phyloP scores from a whole-genome alignment of 805 yeast genomes.

The Komagataella pastoris region DNA sequence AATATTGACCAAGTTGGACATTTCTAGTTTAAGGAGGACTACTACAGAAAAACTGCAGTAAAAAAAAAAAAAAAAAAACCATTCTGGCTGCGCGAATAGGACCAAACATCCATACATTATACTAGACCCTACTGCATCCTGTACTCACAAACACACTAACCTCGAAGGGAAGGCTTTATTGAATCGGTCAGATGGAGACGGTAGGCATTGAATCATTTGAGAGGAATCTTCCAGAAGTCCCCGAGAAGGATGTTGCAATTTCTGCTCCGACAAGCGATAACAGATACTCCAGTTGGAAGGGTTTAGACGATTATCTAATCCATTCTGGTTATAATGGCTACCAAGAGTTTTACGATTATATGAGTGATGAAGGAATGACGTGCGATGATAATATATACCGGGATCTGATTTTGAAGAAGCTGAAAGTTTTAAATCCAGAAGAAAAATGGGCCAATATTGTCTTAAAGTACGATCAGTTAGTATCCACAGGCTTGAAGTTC shows the following conservation, averaged over 20 bases:
- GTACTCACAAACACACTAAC: background rate
- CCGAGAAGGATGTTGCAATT: background rate
- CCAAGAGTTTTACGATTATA: background rate
- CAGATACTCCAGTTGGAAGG: background rate
- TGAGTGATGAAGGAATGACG: background rate
- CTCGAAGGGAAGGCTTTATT: background rate
- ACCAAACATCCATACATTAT: background rate
- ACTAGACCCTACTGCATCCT: background rate
- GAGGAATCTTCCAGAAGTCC: background rate
- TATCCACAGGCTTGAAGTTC: background rate
- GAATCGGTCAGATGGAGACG: background rate
- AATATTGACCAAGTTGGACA: slow-evolving; percentile 61
- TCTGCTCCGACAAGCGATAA: background rate
- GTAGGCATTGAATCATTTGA: background rate
- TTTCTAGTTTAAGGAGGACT: slow-evolving; percentile 2
- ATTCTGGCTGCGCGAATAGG: background rate
- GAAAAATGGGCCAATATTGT: background rate
- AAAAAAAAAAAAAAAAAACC: background rate
- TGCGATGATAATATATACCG: background rate
- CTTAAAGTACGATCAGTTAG: background rate
- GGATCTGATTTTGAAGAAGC: background rate
- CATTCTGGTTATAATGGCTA: background rate
- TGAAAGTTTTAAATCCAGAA: background rate
- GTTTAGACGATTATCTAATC: background rate
- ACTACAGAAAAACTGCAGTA: slow-evolving; percentile 1